Conservation (phyloP, 176 grass and related monocot genomes). For the Oryza glumipatula region DNA sequence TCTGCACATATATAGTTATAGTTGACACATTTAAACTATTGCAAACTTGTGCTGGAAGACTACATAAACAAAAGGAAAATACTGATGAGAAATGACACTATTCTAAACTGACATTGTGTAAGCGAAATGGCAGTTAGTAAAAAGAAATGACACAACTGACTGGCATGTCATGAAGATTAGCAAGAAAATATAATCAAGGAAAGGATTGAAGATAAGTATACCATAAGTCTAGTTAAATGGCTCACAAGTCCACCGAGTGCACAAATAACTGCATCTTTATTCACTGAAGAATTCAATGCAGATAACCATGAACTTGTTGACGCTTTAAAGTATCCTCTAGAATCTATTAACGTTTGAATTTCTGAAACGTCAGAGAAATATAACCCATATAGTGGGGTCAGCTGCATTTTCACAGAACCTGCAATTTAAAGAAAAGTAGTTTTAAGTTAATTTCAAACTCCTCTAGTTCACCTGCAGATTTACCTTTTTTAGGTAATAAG, state of each 20-base stretch:
- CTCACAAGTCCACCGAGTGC: constrained; percentile 81
- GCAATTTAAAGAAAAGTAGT: constrained; percentile 38
- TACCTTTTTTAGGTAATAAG: constrained; percentile 9
- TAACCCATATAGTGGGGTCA: constrained; percentile 52
- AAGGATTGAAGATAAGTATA: constrained; percentile 40
- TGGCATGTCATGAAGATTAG: constrained; percentile 8
- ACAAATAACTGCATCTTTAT: constrained; percentile 67
- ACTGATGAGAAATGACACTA: background rate
- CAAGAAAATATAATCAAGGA: constrained; percentile 5
- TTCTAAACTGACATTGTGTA: constrained; percentile 19
- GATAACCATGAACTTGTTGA: constrained; percentile 66
- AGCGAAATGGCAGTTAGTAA: constrained; percentile 4
- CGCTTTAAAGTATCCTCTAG: constrained; percentile 86
- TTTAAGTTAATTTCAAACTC: background rate
- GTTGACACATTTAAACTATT: background rate
- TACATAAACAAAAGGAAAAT: constrained; percentile 19
- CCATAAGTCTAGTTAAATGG: constrained; percentile 91
- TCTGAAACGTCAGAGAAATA: constrained; percentile 70
- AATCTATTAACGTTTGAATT: constrained; percentile 63
- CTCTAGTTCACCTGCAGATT: background rate
- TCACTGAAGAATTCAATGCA: constrained; percentile 57
- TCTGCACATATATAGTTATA: constrained; percentile 1
- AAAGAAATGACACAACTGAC: background rate
- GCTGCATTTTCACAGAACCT: constrained; percentile 84
- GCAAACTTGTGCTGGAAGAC: background rate